Base-by-base conservation (phyloP, 768 basidiomycete genomes). In the Hydnomerulius pinastri region DNA sequence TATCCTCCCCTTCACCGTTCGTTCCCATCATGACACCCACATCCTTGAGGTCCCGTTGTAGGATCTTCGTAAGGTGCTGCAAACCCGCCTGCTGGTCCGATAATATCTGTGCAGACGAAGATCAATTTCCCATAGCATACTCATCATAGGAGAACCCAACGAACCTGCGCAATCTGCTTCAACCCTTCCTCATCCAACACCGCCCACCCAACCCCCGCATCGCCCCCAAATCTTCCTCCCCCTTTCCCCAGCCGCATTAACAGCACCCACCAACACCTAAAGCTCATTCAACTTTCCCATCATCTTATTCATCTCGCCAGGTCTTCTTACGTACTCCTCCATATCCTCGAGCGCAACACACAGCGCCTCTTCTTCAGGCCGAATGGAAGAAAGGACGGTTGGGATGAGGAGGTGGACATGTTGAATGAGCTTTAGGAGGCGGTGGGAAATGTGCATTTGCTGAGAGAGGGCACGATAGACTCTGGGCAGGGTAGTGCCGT, bases 181-280 rank as follows among this genome's bases (percentile, higher is more conserved):
- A 94, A 69, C 1, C 91, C 91, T 2, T 91, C 89, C 60, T 90
- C 88, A 63, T 94, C 92, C 3, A 89, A 87, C n/a, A 92, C 88
- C 0, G 83, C 79, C 90, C 90, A 92, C 58, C 84, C 87, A 7
- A 77, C 75, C 13, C 43, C 49, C 1, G 74, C 76, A 15, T 75
- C 77, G 11, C 61, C 59, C 25, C 67, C 70, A 18, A n/a, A 62
- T 67, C 53, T 77, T 75, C 51, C 72, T 67, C 40, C 74, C 77
- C 35, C 75, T 68, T 59, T 86, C 83, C 57, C 77, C 71, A 21
- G 81, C 77, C 7, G 78, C 78, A 46, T 79, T 79, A 15, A 92
- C 73, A 38, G 87, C 83, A 4, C 90, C 90, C 8, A 93, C 78
- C 12, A 90, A 72, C 15, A 88, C 90, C 92, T 92, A 94, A 23